Evolutionary conservation across 2,329 filamentous ascomycete genomes (phyloP).

Genomic region (Colletotrichum coccodes): DNA sequence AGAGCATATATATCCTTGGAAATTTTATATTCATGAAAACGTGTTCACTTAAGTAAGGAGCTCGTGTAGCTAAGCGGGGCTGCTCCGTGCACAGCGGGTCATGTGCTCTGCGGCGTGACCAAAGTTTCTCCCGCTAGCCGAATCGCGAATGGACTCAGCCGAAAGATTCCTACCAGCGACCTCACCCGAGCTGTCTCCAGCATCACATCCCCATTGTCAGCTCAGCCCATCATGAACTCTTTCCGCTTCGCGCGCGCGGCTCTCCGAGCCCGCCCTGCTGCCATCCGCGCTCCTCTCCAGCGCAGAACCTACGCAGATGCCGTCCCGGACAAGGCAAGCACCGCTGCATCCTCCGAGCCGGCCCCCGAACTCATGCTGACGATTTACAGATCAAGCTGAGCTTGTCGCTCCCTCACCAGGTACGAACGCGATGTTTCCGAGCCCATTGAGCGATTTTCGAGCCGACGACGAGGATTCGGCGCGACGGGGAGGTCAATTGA

Average conservation of each 20-base stretch:
- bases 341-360: slow-evolving; percentile 37
- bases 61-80: neutral
- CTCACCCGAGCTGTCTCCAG: slow-evolving; percentile 52
- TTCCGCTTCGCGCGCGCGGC: slow-evolving; percentile 91
- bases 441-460: neutral
- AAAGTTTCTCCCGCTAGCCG: slow-evolving; percentile 48
- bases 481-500: slow-evolving; percentile 38
- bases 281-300: slow-evolving; percentile 80
- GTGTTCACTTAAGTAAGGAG: neutral
- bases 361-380: slow-evolving; percentile 39
- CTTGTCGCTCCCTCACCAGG: slow-evolving; percentile 97
- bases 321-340: slow-evolving; percentile 80
- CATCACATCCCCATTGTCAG: slow-evolving; percentile 62
- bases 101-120: slow-evolving; percentile 46
- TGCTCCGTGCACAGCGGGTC: slow-evolving; percentile 32
- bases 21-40: neutral
- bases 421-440: slow-evolving; percentile 61
- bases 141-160: slow-evolving; percentile 51
- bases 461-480: slow-evolving; percentile 8
- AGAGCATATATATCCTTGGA: neutral
- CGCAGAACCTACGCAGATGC: slow-evolving; percentile 93
- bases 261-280: slow-evolving; percentile 83
- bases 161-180: slow-evolving; percentile 60
- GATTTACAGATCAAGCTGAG: slow-evolving; percentile 87
- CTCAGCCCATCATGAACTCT: slow-evolving; percentile 83